Percentiles rank a stretch among this genome's conserved stretches.
Evolutionary conservation across 106 monocot species (phyloP).

Genomic region (Posidonia australis): DNA sequence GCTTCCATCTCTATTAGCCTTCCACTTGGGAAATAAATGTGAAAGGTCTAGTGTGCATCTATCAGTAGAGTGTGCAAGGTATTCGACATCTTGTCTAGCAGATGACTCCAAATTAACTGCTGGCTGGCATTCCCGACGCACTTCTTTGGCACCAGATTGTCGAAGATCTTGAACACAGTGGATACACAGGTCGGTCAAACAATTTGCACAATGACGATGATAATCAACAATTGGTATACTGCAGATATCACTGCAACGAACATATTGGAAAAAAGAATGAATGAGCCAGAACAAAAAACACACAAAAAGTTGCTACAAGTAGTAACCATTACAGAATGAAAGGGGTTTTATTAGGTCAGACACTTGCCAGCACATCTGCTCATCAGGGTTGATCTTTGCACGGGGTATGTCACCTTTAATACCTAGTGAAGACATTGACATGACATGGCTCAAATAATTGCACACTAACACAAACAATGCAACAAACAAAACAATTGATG

Average conservation of each 20-base stretch:
- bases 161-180: conserved; percentile 76
- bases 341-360: neutral
- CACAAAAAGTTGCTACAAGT: neutral
- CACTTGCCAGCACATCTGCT: conserved; percentile 93
- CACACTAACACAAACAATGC: neutral
- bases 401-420: conserved; percentile 63
- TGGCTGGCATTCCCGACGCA: conserved; percentile 4
- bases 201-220: conserved; percentile 81
- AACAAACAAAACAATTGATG: neutral
- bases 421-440: conserved; percentile 27
- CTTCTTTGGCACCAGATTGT: conserved; percentile 18
- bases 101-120: conserved; percentile 7
- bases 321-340: neutral
- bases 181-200: conserved; percentile 77
- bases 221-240: conserved; percentile 84
- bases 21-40: conserved; percentile 69
- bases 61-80: conserved; percentile 4
- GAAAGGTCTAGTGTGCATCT: conserved; percentile 31
- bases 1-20: conserved; percentile 61
- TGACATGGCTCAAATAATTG: neutral
- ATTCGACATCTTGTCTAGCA: conserved; percentile 11
- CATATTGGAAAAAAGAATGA: neutral
- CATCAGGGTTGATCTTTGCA: conserved; percentile 70
- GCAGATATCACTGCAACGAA: conserved; percentile 68
- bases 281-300: neutral